phyloP scores from a whole-genome alignment of 768 basidiomycete genomes.

The Tylopilus sp. region DNA sequence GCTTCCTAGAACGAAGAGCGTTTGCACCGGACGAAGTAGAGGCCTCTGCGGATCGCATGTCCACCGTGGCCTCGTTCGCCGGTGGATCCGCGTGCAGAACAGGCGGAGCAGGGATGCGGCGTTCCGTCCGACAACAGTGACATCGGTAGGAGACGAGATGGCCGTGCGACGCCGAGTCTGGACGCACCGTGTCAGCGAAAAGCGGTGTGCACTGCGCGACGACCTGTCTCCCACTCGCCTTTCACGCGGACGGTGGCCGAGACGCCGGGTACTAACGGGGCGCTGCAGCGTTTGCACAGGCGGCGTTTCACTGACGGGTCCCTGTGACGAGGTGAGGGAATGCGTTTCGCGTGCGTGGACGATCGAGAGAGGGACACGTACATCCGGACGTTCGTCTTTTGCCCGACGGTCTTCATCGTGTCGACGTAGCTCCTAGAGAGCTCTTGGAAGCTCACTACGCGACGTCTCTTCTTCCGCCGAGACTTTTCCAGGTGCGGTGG shows the following conservation, averaged over 20 bases:
- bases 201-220: no score
- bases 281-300: constrained; percentile 66
- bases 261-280: constrained; percentile 63
- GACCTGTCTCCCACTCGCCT: constrained; percentile 38
- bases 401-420: constrained; percentile 66
- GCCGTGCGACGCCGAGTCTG: constrained; percentile 47
- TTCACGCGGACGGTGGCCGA: constrained; percentile 64
- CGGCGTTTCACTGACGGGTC: constrained; percentile 84
- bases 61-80: background rate
- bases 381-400: constrained; percentile 78
- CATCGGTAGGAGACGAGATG: constrained; percentile 61
- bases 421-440: constrained; percentile 62
- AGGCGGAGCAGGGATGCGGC: constrained; percentile 68
- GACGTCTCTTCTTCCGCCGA: constrained; percentile 20
- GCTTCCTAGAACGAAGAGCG: background rate
- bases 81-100: constrained; percentile 13
- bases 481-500: background rate
- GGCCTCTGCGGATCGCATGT: background rate
- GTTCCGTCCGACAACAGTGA: constrained; percentile 50
- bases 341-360: background rate
- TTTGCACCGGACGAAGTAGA: background rate
- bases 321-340: constrained; percentile 35
- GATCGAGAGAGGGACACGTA: constrained; percentile 30
- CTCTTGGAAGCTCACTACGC: constrained; percentile 40
- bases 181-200: constrained; percentile 15